Conservation (phyloP, 2,329 filamentous ascomycete genomes). For the Cercospora berteroae region DNA sequence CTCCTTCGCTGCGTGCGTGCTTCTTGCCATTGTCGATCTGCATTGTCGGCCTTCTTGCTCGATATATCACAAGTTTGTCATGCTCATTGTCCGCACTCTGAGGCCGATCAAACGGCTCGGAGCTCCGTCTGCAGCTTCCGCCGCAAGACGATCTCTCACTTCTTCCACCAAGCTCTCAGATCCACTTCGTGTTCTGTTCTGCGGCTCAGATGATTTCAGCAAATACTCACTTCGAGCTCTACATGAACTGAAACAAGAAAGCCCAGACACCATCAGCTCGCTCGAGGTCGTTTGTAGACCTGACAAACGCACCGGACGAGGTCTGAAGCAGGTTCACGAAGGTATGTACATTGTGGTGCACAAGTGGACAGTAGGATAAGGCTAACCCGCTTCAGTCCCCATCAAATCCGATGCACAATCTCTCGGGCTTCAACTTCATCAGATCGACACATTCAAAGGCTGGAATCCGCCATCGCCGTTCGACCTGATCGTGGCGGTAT, state of each 20-base stretch:
- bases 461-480: constrained; percentile 66
- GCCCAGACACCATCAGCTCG: constrained; percentile 59
- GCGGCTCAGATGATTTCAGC: constrained; percentile 90
- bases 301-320: constrained; percentile 73
- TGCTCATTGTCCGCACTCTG: neutral
- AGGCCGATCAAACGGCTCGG: neutral
- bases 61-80: neutral
- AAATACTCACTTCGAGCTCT: constrained; percentile 71
- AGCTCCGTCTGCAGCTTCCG: neutral
- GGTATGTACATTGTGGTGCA: constrained; percentile 56
- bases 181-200: constrained; percentile 84
- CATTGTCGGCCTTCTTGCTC: neutral
- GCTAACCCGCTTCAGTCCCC: constrained; percentile 44
- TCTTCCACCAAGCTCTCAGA: constrained; percentile 29
- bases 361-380: neutral
- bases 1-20: neutral
- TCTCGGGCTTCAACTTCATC: constrained; percentile 66
- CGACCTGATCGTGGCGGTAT: constrained; percentile 86
- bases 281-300: constrained; percentile 85
- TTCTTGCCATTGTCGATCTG: neutral
- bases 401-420: constrained; percentile 64
- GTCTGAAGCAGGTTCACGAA: constrained; percentile 59
- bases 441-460: constrained; percentile 75
- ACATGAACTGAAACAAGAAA: constrained; percentile 46
- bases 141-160: neutral